Evolutionary conservation across 2,329 filamentous ascomycete species (phyloP).

Genomic region (Tolypocladium nubicola): DNA sequence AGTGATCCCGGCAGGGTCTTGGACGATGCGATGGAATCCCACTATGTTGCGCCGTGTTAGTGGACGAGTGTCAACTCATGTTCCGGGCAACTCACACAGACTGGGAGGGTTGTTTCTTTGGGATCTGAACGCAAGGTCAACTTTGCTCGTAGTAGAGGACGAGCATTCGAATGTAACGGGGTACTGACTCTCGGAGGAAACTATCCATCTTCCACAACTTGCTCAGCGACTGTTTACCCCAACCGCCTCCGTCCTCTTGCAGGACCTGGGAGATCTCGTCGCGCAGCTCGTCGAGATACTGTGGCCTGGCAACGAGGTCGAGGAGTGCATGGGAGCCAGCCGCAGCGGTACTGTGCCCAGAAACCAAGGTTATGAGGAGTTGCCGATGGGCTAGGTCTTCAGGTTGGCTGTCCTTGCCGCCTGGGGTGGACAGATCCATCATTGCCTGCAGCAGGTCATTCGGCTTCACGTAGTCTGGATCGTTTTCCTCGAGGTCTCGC

Average conservation of each 20-base stretch:
- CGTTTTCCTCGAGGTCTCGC: neutral
- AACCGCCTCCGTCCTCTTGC: neutral
- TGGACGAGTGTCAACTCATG: neutral
- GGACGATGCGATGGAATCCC: constrained; percentile 5
- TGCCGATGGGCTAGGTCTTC: constrained; percentile 2
- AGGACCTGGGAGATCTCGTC: constrained; percentile 1
- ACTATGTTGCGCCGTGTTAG: neutral
- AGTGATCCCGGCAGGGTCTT: constrained; percentile 3
- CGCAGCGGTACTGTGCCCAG: constrained; percentile 6
- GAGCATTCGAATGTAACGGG: neutral
- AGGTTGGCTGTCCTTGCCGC: neutral
- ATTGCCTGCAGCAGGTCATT: constrained; percentile 5
- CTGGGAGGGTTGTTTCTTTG: constrained; percentile 4
- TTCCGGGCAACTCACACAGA: neutral
- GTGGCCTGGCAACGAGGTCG: constrained; percentile 1
- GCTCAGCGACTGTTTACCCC: constrained; percentile 2
- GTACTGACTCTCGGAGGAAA: constrained; percentile 5
- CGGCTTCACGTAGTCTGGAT: neutral
- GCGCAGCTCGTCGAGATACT: constrained; percentile 1
- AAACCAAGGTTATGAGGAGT: constrained; percentile 1
- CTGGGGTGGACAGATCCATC: constrained; percentile 1
- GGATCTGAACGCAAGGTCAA: constrained; percentile 2
- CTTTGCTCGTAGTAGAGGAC: neutral
- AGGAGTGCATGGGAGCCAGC: constrained; percentile 4
- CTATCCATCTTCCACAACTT: constrained; percentile 7